These are phyloP conservation scores for Cyberlindnera saturnus DNA, from an alignment of 805 yeast genomes.

Conservation along the genomic window DNA sequence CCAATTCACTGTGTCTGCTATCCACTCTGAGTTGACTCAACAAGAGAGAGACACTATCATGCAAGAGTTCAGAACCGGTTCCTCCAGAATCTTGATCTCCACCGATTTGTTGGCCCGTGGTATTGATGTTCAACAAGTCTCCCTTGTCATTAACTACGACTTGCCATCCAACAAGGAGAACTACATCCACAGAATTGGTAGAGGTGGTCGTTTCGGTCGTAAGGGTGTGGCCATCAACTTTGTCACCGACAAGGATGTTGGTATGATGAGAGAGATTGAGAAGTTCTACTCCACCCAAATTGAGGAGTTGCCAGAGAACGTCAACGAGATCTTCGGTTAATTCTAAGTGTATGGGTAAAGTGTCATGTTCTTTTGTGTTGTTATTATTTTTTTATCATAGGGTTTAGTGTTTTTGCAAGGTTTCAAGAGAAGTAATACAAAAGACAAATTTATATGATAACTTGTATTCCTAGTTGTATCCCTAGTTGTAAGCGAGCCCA, in stretches of 20 bases:
- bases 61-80: conserved; percentile 94
- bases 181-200: conserved; percentile 96
- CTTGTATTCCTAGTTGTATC: neutral
- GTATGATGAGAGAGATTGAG: conserved; percentile 78
- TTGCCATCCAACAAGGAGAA: conserved; percentile 86
- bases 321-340: conserved; percentile 34
- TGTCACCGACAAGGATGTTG: conserved; percentile 73
- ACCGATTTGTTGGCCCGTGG: conserved; percentile 98
- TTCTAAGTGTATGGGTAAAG: neutral
- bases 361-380: neutral
- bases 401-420: too few species aligned
- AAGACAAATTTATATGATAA: neutral
- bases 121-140: conserved; percentile 96
- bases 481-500: neutral
- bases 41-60: conserved; percentile 89
- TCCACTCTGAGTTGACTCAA: conserved; percentile 96
- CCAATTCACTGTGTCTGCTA: conserved; percentile 87
- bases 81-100: conserved; percentile 85
- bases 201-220: conserved; percentile 98
- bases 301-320: conserved; percentile 84
- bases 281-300: conserved; percentile 84
- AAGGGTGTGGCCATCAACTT: conserved; percentile 97
- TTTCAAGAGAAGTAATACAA: too few species aligned
- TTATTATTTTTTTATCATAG: neutral
- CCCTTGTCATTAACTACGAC: conserved; percentile 91